Percentiles rank a stretch among this genome's conserved stretches.
phyloP scores from a whole-genome alignment of 257 asterid genomes.

The Solanum rostratum region DNA sequence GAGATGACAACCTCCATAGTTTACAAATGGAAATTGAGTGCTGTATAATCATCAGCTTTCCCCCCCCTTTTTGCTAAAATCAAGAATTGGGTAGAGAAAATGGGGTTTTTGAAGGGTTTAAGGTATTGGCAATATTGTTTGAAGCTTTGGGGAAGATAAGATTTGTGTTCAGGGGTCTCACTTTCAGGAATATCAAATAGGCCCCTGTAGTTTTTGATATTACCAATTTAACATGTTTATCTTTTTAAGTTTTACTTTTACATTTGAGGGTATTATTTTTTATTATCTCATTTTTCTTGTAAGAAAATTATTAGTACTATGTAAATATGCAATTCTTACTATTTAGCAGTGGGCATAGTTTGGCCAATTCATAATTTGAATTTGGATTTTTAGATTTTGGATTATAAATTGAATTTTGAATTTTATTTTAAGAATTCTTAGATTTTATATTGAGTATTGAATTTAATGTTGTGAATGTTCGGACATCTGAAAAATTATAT shows the following conservation, averaged over 20 bases:
- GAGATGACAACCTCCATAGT: not conserved
- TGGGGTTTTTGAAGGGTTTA: not conserved
- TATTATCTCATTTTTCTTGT: not conserved
- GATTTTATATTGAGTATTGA: no score
- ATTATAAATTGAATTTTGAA: not conserved
- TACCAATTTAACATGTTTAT: not conserved
- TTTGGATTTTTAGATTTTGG: no score
- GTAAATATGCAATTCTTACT: not conserved
- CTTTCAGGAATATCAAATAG: not conserved
- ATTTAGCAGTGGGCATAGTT: not conserved
- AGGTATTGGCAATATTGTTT: not conserved
- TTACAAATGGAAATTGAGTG: not conserved
- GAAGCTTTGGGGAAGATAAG: not conserved
- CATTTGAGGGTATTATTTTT: no score
- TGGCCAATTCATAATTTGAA: not conserved
- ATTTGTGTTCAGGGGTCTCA: not conserved
- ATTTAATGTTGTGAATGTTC: no score
- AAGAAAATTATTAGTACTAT: not conserved
- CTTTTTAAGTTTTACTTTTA: no score
- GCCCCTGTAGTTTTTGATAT: not conserved
- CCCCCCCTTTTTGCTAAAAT: not conserved
- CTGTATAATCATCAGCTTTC: conserved; percentile 1
- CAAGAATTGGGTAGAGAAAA: not conserved
- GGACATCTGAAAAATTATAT: fast-evolving
- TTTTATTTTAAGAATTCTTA: no score